Conservation (phyloP, 352 stramenopile species). For the Phytophthora ramorum region DNA sequence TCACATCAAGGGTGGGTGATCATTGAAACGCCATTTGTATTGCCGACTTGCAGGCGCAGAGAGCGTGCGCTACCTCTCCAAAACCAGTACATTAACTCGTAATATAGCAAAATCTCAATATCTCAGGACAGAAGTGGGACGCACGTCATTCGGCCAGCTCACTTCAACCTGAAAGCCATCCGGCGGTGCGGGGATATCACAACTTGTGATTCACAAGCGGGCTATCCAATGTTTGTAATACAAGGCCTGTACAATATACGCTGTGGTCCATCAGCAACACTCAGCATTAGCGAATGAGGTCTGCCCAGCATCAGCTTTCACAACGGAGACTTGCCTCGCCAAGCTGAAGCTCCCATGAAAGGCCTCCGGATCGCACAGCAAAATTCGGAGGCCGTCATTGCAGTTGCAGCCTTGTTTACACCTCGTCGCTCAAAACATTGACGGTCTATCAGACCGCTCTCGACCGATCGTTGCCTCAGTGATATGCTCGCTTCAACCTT, state of each 20-base stretch:
- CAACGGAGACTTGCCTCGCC: neutral
- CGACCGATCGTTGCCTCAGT: constrained; percentile 20
- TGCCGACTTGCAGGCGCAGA: too few species aligned
- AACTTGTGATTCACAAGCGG: neutral
- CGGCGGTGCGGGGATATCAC: neutral
- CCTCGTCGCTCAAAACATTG: neutral
- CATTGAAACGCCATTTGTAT: too few species aligned
- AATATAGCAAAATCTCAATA: neutral
- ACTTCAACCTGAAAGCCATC: too few species aligned
- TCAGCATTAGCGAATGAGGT: too few species aligned
- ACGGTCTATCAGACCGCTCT: neutral
- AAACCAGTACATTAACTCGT: neutral
- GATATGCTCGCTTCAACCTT: constrained; percentile 14
- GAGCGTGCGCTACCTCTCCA: neutral
- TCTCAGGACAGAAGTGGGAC: neutral
- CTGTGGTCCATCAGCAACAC: too few species aligned
- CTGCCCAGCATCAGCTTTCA: too few species aligned
- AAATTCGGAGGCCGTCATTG: neutral
- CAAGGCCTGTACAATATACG: too few species aligned
- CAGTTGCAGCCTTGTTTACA: neutral
- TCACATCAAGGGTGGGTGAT: too few species aligned
- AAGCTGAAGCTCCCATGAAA: neutral
- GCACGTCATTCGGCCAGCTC: too few species aligned
- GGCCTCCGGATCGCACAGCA: neutral
- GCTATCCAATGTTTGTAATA: too few species aligned